Evolutionary conservation across 768 basidiomycete species (phyloP).

Genomic region (Panellus pusillus): DNA sequence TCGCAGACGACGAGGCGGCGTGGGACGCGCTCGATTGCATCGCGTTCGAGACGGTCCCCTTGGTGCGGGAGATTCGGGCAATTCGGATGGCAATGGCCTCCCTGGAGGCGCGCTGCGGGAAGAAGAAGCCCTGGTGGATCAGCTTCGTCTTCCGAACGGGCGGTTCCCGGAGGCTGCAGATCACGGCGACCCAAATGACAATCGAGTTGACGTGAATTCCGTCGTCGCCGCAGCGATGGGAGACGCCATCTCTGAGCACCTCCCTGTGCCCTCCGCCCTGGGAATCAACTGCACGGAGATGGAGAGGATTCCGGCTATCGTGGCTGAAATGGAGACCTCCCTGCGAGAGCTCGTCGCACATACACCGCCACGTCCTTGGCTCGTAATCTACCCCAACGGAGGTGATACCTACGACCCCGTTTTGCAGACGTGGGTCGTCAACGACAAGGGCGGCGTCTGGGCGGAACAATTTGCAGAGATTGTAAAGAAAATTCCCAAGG

Average conservation of each 20-base stretch:
- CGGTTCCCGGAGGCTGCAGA: conserved; percentile 40
- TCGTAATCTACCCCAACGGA: conserved; percentile 76
- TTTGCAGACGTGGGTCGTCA: conserved; percentile 43
- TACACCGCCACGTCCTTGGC: conserved; percentile 37
- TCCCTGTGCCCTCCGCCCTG: conserved; percentile 49
- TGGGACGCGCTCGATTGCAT: conserved; percentile 64
- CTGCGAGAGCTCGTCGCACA: conserved; percentile 15
- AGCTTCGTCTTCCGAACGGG: conserved; percentile 58
- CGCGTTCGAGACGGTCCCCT: conserved; percentile 79
- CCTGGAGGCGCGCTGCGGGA: conserved; percentile 29
- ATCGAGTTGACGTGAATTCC: conserved; percentile 33
- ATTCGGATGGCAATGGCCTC: conserved; percentile 59
- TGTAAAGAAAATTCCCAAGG: neutral
- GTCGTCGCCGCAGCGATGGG: conserved; percentile 44
- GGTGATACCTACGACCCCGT: conserved; percentile 53
- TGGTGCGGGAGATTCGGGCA: conserved; percentile 62
- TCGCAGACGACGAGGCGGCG: conserved; percentile 43
- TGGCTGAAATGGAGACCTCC: conserved; percentile 36
- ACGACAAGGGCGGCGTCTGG: conserved; percentile 8
- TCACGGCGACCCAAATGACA: conserved; percentile 16
- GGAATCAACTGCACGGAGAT: conserved; percentile 76
- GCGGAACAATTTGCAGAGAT: conserved; percentile 2
- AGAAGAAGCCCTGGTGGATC: conserved; percentile 73
- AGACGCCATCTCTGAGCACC: conserved; percentile 5
- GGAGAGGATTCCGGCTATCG: conserved; percentile 40